These are phyloP conservation scores for Nakazawaea ernobii DNA, from an alignment of 805 yeast species.

Conservation along the genomic window DNA sequence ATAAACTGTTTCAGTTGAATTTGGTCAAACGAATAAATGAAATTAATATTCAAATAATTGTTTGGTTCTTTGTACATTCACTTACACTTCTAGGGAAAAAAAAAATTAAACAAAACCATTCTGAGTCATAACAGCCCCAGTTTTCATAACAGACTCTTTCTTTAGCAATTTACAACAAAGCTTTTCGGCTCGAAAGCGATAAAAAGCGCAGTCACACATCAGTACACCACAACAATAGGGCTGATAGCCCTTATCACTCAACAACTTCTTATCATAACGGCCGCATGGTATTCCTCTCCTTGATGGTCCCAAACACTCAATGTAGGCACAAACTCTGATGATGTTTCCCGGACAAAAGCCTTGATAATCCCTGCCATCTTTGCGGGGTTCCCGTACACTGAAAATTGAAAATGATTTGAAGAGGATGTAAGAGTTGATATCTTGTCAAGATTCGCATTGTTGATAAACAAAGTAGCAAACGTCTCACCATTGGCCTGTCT, in stretches of 20 bases:
- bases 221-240: not conserved
- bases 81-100: not conserved
- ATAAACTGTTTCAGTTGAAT: not conserved
- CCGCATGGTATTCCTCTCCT: constrained; percentile 18
- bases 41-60: too few species aligned
- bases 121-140: constrained; percentile 5
- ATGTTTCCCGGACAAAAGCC: not conserved
- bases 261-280: constrained; percentile 18
- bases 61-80: not conserved
- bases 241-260: not conserved
- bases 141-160: not conserved
- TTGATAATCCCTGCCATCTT: not conserved
- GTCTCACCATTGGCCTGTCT: not conserved
- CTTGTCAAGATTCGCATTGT: not conserved
- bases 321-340: constrained; percentile 25
- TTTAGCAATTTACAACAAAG: too few species aligned
- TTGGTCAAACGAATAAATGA: too few species aligned
- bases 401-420: not conserved
- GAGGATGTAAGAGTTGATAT: too few species aligned
- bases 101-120: not conserved
- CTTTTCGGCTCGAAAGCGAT: not conserved
- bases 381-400: constrained; percentile 2
- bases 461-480: not conserved
- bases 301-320: constrained; percentile 20
- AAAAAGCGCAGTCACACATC: not conserved